phyloP scores from a whole-genome alignment of 768 basidiomycete genomes.

The Collybia sp. region DNA sequence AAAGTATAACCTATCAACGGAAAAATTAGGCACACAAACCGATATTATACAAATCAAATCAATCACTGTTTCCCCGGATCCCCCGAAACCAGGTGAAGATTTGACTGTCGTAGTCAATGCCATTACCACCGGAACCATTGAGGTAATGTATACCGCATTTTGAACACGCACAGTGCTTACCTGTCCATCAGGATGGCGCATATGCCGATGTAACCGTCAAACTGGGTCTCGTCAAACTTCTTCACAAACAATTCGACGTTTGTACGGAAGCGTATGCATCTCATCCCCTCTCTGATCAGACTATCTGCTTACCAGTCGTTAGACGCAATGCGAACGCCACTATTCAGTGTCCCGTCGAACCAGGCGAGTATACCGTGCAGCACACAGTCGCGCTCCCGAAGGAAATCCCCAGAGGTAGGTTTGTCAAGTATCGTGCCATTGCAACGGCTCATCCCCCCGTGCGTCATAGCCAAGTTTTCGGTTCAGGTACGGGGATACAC shows the following conservation, averaged over 20 bases:
- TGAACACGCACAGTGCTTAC: background rate
- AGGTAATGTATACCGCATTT: constrained; percentile 39
- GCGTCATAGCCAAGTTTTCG: constrained; percentile 75
- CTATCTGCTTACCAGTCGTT: constrained; percentile 5
- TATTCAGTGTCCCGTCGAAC: constrained; percentile 80
- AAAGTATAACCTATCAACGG: constrained; percentile 5
- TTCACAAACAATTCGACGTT: constrained; percentile 79
- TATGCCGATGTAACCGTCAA: constrained; percentile 89
- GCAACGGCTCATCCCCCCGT: constrained; percentile 5
- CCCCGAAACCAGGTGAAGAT: constrained; percentile 82
- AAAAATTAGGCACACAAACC: constrained; percentile 31
- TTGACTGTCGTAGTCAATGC: constrained; percentile 83
- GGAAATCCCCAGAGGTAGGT: constrained; percentile 81
- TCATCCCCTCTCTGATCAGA: background rate
- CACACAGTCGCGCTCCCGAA: constrained; percentile 87
- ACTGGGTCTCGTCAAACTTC: constrained; percentile 88
- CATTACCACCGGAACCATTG: constrained; percentile 48
- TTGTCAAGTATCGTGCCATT: background rate
- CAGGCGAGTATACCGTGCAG: constrained; percentile 64
- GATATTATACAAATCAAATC: constrained; percentile 61
- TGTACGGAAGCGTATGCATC: constrained; percentile 89
- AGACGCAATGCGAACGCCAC: constrained; percentile 73
- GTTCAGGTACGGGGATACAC: constrained; percentile 71
- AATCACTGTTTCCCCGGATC: constrained; percentile 79
- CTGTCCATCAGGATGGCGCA: constrained; percentile 69